Evolutionary conservation across 2,329 filamentous ascomycete genomes (phyloP).

Genomic region (Fusarium begoniae): DNA sequence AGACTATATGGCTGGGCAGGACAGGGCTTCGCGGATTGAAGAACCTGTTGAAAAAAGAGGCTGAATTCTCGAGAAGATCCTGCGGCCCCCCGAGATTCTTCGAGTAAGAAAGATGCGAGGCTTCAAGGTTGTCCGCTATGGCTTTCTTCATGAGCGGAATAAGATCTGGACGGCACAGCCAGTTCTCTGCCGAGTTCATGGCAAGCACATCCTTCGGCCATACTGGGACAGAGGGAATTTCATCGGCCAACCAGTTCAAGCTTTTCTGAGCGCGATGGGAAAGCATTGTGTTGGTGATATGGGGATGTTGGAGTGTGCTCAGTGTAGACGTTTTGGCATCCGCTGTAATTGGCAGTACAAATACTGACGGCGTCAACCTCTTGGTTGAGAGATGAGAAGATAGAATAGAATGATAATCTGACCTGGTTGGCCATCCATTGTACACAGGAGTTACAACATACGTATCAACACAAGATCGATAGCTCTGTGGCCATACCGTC

Average conservation of each 20-base stretch:
- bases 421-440: background rate
- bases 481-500: background rate
- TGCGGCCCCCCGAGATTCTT: background rate
- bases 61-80: background rate
- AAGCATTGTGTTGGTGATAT: background rate
- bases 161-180: background rate
- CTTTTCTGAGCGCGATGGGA: background rate
- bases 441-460: background rate
- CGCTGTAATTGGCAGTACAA: background rate
- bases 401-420: fast-evolving
- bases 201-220: background rate
- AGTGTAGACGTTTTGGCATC: background rate
- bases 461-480: background rate
- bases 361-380: background rate
- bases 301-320: background rate
- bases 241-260: background rate
- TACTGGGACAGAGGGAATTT: background rate
- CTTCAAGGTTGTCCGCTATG: background rate
- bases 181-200: background rate
- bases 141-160: background rate
- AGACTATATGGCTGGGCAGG: background rate
- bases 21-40: background rate
- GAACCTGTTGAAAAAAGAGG: background rate
- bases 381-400: background rate
- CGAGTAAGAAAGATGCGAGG: background rate